phyloP scores from a whole-genome alignment of 352 stramenopile species.

The Phytophthora uliginosa region DNA sequence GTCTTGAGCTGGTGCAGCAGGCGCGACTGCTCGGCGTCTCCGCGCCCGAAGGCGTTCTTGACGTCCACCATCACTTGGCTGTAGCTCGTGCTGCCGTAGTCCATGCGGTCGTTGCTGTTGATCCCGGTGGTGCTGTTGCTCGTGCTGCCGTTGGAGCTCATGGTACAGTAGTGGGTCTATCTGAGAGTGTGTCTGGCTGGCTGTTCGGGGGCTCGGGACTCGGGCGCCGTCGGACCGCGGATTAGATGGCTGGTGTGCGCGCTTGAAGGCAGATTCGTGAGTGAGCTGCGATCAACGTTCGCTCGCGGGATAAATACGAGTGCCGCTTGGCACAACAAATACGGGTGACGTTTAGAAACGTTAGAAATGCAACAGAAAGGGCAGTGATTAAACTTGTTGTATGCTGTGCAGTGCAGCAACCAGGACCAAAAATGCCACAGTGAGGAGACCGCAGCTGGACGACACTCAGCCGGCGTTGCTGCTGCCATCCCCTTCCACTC shows the following conservation, averaged over 20 bases:
- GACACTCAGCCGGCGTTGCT: not conserved
- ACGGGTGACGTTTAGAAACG: slow-evolving; percentile 21
- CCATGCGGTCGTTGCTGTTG: slow-evolving; percentile 37
- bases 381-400: not conserved
- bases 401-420: no score
- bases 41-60: slow-evolving; percentile 56
- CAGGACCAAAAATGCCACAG: not conserved
- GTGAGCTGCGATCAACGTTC: slow-evolving; percentile 21
- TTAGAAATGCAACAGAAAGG: slow-evolving; percentile 1
- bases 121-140: slow-evolving; percentile 25
- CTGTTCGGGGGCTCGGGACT: no score
- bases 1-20: slow-evolving; percentile 78
- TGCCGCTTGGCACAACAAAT: not conserved
- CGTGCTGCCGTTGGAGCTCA: slow-evolving; percentile 37
- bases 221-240: not conserved
- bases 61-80: slow-evolving; percentile 63
- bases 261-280: slow-evolving; percentile 27
- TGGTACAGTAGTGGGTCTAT: not conserved
- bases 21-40: slow-evolving; percentile 63
- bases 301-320: slow-evolving; percentile 4
- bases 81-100: slow-evolving; percentile 62
- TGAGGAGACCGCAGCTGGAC: slow-evolving; percentile 6
- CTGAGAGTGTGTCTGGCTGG: not conserved
- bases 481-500: not conserved
- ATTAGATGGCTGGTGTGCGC: slow-evolving; percentile 8